Evolutionary conservation across 768 basidiomycete genomes (phyloP), one percentile per base, ranked within the genome.

Genomic region (Psilocybe sp.): DNA sequence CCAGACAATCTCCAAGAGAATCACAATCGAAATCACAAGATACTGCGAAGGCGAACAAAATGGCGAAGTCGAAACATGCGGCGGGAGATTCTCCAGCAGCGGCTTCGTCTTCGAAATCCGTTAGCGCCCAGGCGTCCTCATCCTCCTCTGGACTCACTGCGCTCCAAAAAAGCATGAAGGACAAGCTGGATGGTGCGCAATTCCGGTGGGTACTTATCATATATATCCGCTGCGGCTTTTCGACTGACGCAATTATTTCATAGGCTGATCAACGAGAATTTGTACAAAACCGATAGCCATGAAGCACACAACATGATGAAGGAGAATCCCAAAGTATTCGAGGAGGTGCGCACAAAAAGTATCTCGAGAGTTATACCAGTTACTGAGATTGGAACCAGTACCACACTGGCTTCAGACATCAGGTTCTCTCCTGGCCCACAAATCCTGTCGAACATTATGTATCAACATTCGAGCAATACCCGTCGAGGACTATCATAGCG

Each of bases 401-500:
- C 64, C 97, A 98, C 67, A 70, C 72, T 38, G 94, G 95, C 3
- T 98, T 98, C 70, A 84, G 94, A 18, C 82, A 83, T 50, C 93
- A 98, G 72, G 92, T 96, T 1, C 79, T 86, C 45, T 83, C 85
- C 2, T 98, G 97, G 97, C 96, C 96, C 1, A 84, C 84, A 7
- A 96, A 97, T 61, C 96, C 97, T 1, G 85, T 96, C n/a, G 75
- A 87, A 28, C 78, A 89, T 63, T 93, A 94, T 65, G 80, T 88
- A 46, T 73, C 79, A 3, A 57, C 67, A 13, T 75, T 98, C 44
- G 80, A 83, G 0, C 67, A 77, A 2, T 87, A 85, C 63, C 79
- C 91, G 4, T 51, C 73, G 15, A 77, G 75, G 55, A 83, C 87
- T 0, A 74, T 98, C 58, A 82, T 99, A 44, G 94, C 84, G 32